Evolutionary conservation across 768 basidiomycete genomes (phyloP).

Genomic region (Megacollybia marginata): DNA sequence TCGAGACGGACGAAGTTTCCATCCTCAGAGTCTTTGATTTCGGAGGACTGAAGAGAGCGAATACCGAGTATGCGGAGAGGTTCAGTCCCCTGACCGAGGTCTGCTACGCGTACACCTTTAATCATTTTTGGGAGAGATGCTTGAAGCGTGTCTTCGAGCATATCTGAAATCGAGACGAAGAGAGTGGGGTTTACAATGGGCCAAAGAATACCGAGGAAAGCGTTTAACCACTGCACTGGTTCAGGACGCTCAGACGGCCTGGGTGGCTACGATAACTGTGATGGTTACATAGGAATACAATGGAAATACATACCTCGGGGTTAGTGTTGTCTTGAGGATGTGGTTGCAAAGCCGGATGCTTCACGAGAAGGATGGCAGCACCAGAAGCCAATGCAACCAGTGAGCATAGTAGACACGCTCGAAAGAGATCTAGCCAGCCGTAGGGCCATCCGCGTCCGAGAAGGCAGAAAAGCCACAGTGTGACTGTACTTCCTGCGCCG

Average conservation of each 20-base stretch:
- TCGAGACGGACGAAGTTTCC: constrained; percentile 60
- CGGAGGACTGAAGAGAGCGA: constrained; percentile 34
- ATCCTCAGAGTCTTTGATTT: constrained; percentile 25
- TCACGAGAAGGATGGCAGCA: too few relatives aligned
- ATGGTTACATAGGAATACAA: not conserved
- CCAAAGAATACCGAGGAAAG: constrained; percentile 57
- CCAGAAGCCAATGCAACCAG: too few relatives aligned
- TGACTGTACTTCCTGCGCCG: not conserved
- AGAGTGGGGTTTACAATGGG: constrained; percentile 68
- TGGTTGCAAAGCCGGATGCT: too few relatives aligned
- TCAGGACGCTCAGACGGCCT: constrained; percentile 18
- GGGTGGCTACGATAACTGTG: not conserved
- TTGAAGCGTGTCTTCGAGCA: constrained; percentile 55
- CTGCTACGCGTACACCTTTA: constrained; percentile 61
- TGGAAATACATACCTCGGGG: not conserved
- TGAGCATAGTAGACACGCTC: not conserved
- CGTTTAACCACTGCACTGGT: constrained; percentile 55
- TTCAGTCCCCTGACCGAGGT: constrained; percentile 63
- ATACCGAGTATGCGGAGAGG: constrained; percentile 65
- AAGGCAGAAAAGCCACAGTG: constrained; percentile 4
- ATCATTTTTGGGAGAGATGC: constrained; percentile 41
- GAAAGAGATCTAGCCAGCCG: not conserved
- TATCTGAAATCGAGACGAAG: constrained; percentile 50
- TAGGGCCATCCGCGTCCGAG: constrained; percentile 4
- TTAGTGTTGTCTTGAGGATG: not conserved